Percentiles rank a stretch among this genome's conserved stretches.
phyloP scores from a whole-genome alignment of 202 grass and related monocot genomes.

The Zoysia matrella region DNA sequence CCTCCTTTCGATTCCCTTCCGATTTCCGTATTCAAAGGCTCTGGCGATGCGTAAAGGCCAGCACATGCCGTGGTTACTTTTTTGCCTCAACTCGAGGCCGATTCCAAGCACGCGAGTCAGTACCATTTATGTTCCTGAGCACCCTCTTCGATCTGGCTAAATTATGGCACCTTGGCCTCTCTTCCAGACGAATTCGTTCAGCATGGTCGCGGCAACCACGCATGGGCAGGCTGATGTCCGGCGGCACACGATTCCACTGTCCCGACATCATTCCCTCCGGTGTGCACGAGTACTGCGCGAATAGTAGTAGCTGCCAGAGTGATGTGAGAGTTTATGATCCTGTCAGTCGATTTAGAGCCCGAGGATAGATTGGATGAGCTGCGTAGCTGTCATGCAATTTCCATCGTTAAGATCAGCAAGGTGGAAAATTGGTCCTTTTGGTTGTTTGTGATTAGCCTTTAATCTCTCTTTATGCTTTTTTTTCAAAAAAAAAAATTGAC shows the following conservation, averaged over 20 bases:
- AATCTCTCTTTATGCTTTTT: neutral
- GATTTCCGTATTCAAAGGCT: neutral
- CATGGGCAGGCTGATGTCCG: neutral
- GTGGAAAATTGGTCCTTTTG: neutral
- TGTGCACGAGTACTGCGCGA: neutral
- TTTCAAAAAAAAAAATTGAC: neutral
- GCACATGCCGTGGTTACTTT: slow-evolving; percentile 31
- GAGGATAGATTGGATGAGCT: neutral
- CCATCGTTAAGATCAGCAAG: neutral
- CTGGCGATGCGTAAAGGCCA: slow-evolving; percentile 31
- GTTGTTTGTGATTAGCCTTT: neutral
- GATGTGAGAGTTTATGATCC: slow-evolving; percentile 7
- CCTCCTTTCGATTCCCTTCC: neutral
- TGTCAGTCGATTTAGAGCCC: neutral
- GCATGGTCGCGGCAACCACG: neutral
- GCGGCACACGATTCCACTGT: neutral
- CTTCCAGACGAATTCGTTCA: neutral
- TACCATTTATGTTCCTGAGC: slow-evolving; percentile 12
- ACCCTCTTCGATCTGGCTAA: neutral
- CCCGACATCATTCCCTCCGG: neutral
- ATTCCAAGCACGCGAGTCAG: neutral
- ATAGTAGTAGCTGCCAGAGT: slow-evolving; percentile 14
- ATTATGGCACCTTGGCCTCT: neutral
- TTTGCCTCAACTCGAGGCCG: neutral
- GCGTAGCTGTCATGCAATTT: slow-evolving; percentile 2